Evolutionary conservation across 768 basidiomycete genomes (phyloP).

Genomic region (Exidia glandulosa): DNA sequence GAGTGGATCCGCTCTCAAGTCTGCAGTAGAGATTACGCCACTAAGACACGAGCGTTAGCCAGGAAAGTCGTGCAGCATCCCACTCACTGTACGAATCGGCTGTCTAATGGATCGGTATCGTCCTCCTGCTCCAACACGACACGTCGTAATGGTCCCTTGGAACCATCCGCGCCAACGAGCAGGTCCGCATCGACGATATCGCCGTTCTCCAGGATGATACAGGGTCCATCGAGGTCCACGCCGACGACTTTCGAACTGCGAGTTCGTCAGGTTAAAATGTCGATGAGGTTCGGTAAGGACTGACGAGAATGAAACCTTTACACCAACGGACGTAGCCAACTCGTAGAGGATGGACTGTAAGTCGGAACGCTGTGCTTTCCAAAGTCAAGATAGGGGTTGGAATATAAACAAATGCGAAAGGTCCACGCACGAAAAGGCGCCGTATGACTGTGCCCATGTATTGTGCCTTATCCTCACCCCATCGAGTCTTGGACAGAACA

Average conservation of each 20-base stretch:
- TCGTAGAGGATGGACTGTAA: background rate
- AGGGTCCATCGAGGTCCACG: conserved; percentile 13
- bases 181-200: conserved; percentile 37
- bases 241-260: conserved; percentile 17
- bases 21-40: no score
- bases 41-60: no score
- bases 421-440: background rate
- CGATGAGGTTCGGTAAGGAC: background rate
- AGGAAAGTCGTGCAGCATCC: no score
- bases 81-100: background rate
- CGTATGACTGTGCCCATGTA: background rate
- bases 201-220: conserved; percentile 28
- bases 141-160: conserved; percentile 29
- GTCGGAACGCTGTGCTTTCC: background rate
- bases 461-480: background rate
- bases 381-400: no score
- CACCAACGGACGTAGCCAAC: background rate
- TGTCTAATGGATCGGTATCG: conserved; percentile 23
- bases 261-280: background rate
- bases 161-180: conserved; percentile 52
- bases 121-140: conserved; percentile 27
- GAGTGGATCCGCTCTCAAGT: no score
- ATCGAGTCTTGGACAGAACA: background rate
- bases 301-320: background rate
- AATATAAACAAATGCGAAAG: no score